Evolutionary conservation across 768 basidiomycete genomes (phyloP), one percentile per base, ranked within the genome.

Genomic region (Pulveroboletus sp.): DNA sequence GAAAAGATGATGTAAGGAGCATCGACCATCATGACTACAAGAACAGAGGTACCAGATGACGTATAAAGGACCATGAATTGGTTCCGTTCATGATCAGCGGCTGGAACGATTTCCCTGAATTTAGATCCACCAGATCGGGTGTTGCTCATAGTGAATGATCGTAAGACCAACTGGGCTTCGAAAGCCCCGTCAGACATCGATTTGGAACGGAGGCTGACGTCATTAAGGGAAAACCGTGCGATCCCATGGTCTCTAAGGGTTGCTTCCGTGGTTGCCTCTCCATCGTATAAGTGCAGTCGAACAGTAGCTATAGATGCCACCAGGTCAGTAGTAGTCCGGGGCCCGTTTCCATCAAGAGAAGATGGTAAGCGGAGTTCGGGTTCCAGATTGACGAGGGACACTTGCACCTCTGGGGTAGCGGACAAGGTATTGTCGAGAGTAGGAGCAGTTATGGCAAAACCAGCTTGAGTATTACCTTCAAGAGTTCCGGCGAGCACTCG

Each of bases 51-150:
- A 14, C 86, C 84, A 10, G 91, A 77, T 56, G 79, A 79, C 2
- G 89, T 89, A 67, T 89, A 97, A 30, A 96, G 78, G 15, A 96
- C 64, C 90, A 95, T 96, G 63, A 98, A 86, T 61, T 96, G 92
- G 52, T 94, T 93, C 44, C 89, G 75, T 51, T 85, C 80, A 58
- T 96, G 92, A 49, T 84, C 80, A 12, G 91, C 87, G 6, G 93
- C 85, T 11, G 96, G 95, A 53, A 99, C 89, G 49, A 99, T 93
- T 67, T 98, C 94, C 37, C 93, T 81, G 73, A 93, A 97, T 59
- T 80, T 85, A 24, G 91, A 88, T 41, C 74, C 74, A 7, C 91
- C 90, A 0, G 89, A 80, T 46, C 86, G 77, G 2, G 85, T 97
- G 64, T 95, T 94, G 66, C 79, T 83, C 76, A 97, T 86, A 1